These are phyloP conservation scores for Holtermannia corniformis DNA, from an alignment of 768 basidiomycete genomes.

Conservation along the genomic window DNA sequence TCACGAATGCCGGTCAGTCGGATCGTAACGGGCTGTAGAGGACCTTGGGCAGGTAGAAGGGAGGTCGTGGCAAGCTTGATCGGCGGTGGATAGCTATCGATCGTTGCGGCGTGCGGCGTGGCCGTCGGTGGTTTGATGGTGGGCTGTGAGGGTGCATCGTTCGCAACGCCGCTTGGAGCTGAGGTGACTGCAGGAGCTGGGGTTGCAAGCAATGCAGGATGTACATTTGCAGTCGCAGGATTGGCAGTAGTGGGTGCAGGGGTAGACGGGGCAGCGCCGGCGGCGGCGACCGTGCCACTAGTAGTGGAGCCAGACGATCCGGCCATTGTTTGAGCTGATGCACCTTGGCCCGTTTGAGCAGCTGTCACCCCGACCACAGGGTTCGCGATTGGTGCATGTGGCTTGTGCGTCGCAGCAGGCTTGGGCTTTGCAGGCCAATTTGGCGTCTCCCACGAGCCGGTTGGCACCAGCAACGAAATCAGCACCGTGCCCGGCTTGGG, in stretches of 20 bases:
- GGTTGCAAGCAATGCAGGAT: background rate
- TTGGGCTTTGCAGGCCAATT: constrained; percentile 12
- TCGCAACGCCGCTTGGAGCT: background rate
- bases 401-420: too few relatives aligned
- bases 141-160: too few relatives aligned
- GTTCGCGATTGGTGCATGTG: background rate
- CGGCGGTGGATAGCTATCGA: background rate
- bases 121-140: too few relatives aligned
- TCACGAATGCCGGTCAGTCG: constrained; percentile 18
- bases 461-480: constrained; percentile 18
- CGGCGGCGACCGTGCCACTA: background rate
- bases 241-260: background rate
- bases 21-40: constrained; percentile 23
- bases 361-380: background rate
- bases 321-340: background rate
- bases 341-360: background rate
- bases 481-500: constrained; percentile 19
- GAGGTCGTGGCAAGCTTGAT: constrained; percentile 18
- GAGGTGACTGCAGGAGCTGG: background rate
- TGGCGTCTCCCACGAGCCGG: constrained; percentile 14
- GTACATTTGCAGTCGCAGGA: background rate
- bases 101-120: background rate
- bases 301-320: too few relatives aligned
- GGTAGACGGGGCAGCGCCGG: background rate
- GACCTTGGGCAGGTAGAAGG: constrained; percentile 15